Evolutionary conservation across 306 rosid species (phyloP).

Genomic region (Parietaria judaica): DNA sequence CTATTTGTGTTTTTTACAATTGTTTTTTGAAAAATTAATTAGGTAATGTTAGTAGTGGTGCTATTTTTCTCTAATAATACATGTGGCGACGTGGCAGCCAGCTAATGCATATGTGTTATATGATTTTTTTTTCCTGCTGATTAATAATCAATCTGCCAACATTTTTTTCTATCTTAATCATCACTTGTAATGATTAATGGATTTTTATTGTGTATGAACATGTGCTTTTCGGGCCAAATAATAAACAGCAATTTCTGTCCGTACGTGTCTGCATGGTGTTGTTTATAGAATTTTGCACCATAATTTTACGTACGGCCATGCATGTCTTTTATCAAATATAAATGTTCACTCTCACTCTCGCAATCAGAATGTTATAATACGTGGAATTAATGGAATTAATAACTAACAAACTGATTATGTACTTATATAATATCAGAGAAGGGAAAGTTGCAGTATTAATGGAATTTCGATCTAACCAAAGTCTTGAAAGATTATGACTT

Average conservation of each 20-base stretch:
- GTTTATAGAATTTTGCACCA: no score
- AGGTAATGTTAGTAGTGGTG: no score
- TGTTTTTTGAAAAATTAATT: no score
- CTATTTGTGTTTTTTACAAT: no score
- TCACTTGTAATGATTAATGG: background rate
- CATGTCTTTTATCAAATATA: background rate
- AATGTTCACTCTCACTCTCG: background rate
- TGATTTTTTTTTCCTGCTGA: no score
- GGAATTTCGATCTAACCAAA: no score
- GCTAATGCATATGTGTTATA: background rate
- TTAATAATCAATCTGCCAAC: no score
- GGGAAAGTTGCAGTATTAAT: background rate
- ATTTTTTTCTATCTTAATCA: background rate
- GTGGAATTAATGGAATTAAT: background rate
- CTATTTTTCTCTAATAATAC: background rate
- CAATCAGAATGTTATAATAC: no score
- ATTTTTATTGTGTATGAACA: background rate
- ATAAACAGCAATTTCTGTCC: no score
- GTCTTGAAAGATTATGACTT: no score
- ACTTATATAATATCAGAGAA: background rate
- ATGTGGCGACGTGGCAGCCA: background rate
- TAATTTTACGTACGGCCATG: no score
- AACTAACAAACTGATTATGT: background rate
- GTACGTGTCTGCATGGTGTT: no score
- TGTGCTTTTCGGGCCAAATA: background rate